phyloP scores from a whole-genome alignment of 169 alveolate genomes.

The Theileria orientalis region DNA sequence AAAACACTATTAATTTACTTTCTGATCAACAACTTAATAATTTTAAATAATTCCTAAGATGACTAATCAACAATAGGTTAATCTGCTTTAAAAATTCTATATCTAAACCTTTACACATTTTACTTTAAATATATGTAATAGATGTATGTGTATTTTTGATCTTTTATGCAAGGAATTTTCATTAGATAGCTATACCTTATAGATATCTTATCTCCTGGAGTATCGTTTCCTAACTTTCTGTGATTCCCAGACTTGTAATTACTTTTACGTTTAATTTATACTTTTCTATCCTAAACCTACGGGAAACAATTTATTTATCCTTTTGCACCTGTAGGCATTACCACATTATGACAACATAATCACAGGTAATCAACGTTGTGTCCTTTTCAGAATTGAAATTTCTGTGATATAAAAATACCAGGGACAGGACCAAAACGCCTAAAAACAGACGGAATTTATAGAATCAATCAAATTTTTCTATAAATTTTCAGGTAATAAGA shows the following conservation, averaged over 20 bases:
- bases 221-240: no score
- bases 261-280: no score
- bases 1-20: no score
- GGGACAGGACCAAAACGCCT: neutral
- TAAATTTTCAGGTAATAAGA: slow-evolving; percentile 8
- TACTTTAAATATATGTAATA: neutral
- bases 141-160: no score
- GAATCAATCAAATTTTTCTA: neutral
- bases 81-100: no score
- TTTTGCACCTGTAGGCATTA: slow-evolving; percentile 20
- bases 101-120: neutral
- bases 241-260: slow-evolving; percentile 7
- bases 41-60: no score
- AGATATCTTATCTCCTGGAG: no score
- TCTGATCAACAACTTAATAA: no score
- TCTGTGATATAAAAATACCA: neutral
- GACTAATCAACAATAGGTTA: no score
- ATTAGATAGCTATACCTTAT: no score
- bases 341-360: slow-evolving; percentile 4
- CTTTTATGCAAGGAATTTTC: no score
- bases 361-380: neutral
- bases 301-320: neutral
- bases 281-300: neutral
- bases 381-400: slow-evolving; percentile 5
- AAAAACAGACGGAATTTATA: neutral